These are phyloP conservation scores for Brassica nigra DNA, from an alignment of 345 rosid species.

Conservation along the genomic window DNA sequence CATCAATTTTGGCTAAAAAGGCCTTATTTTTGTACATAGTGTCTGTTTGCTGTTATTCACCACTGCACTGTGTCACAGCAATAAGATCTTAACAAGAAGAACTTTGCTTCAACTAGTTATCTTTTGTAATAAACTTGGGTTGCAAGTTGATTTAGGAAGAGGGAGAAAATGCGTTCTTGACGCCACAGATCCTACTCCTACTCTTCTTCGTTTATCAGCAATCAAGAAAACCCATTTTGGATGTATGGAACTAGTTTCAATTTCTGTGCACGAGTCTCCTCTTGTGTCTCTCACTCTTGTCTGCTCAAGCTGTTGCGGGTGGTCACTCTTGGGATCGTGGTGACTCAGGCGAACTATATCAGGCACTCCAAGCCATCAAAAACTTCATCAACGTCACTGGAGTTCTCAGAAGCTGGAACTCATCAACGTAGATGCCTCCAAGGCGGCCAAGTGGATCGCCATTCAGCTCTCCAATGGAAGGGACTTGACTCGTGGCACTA, in stretches of 20 bases:
- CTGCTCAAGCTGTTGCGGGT: slow-evolving; percentile 49
- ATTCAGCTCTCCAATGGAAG: too few relatives aligned
- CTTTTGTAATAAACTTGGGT: slow-evolving; percentile 36
- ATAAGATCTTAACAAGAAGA: neutral
- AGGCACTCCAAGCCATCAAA: slow-evolving; percentile 72
- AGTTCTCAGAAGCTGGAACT: slow-evolving; percentile 70
- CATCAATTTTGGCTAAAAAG: slow-evolving; percentile 21
- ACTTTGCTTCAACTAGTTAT: slow-evolving; percentile 18
- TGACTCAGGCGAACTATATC: slow-evolving; percentile 62
- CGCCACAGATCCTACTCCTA: slow-evolving; percentile 52
- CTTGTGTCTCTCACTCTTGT: slow-evolving; percentile 35
- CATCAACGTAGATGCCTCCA: too few relatives aligned
- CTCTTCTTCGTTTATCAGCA: slow-evolving; percentile 27
- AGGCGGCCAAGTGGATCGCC: too few relatives aligned
- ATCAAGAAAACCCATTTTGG: slow-evolving; percentile 24
- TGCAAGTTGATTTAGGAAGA: slow-evolving; percentile 31
- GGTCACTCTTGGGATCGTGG: slow-evolving; percentile 50
- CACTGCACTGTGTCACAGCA: slow-evolving; percentile 14
- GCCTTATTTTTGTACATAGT: slow-evolving; percentile 23
- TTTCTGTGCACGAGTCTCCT: slow-evolving; percentile 31
- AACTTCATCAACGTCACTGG: slow-evolving; percentile 65
- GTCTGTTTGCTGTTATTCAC: neutral
- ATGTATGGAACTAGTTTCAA: slow-evolving; percentile 6
- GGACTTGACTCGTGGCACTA: too few relatives aligned
- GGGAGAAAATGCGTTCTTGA: slow-evolving; percentile 53